Evolutionary conservation across 108 stramenopile genomes (phyloP), one percentile per base, ranked within the genome.

Genomic region (Epithemia pelagica): DNA sequence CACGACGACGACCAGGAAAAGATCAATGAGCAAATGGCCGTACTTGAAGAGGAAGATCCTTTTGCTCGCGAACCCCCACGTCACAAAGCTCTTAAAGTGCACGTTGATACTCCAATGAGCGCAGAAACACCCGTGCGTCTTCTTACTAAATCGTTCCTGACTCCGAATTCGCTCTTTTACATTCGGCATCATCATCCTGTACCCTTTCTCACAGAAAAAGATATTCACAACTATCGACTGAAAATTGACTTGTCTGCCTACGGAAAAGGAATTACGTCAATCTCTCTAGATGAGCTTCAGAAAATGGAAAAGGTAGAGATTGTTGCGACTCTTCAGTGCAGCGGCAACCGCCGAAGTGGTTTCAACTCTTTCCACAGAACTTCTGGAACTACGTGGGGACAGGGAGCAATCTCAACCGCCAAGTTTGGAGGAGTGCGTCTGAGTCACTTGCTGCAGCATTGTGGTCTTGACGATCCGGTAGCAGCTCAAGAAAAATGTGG

Each of bases 281-380:
- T 88, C 8, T 76, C 82, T 15, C 54, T 92, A 58, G 88, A 87
- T 3, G 85, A 92, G 62, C 65, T 92, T 58, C 87, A 85, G 70
- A 74, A 77, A 3, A 67, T 92, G 67, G 78, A 79, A 8, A 88
- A 92, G 69, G 70, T 75, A 2, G 82, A 78, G 58, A 73, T 99
- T 15, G 69, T 73, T 0, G 69, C 89, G 10, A 97, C 97, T 2
- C 80, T 99, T 31, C 99, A 99, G 74, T 99, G 99, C 77, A 94
- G 88, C 71, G 99, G 99, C 0, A 99, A 99, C 74, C 90, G 99
- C 23, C 90, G 97, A 10, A 74, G 80, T 58, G 94, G 86, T 26
- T 89, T 96, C 74, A 87, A 89, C 62, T 74, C 74, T 15, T 83
- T 91, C 29, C 78, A 83, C 59, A 76, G 84, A 37, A 95, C 96